Evolutionary conservation across 768 basidiomycete species (phyloP), one percentile per base, ranked within the genome.

Genomic region (Suillus subaureus): DNA sequence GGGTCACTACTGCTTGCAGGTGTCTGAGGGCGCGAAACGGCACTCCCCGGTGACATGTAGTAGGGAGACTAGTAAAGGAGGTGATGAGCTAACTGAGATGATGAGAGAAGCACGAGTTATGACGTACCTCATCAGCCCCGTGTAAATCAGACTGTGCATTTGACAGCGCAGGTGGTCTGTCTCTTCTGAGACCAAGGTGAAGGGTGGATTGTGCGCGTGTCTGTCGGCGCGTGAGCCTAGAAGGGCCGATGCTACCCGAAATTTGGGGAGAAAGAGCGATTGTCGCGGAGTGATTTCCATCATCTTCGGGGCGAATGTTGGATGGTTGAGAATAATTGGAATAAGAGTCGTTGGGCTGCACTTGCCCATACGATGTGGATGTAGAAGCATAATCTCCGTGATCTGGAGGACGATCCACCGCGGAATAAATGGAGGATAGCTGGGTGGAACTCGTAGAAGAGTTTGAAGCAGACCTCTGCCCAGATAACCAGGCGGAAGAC

Each of bases 181-280:
- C 79, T 40, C 78, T 65, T 64, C 77, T 65, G 61, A 73, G 73
- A 18, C 73, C 76, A 13, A 78, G 74, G 68, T 78, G 75, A 69
- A 77, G 74, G 28, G 75, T 66, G 51, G 73, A 71, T 40, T 74
- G 73, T 26, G 73, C 74, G 70, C 78, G 78, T 74, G 75, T 78
- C 69, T 82, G 83, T 47, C 83, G 77, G 49, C 86, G 82, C 47
- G 82, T 81, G 60, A 79, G 75, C 66, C 87, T 84, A 66, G 77
- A 76, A 56, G 87, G 86, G 0, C 86, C 87, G 67, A 85, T 82
- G 76, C 80, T 85, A 37, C 84, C 77, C 15, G 83, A 78, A 45
- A 85, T 76, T 75, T 85, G 85, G 4, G 75, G 63, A 43, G 70
- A 65, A 60, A 82, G 78, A 28, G 66, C 58, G 66, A 78, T 65